Base-by-base conservation (phyloP, 2,329 filamentous ascomycete species). In the Rasamsonia emersonii region DNA sequence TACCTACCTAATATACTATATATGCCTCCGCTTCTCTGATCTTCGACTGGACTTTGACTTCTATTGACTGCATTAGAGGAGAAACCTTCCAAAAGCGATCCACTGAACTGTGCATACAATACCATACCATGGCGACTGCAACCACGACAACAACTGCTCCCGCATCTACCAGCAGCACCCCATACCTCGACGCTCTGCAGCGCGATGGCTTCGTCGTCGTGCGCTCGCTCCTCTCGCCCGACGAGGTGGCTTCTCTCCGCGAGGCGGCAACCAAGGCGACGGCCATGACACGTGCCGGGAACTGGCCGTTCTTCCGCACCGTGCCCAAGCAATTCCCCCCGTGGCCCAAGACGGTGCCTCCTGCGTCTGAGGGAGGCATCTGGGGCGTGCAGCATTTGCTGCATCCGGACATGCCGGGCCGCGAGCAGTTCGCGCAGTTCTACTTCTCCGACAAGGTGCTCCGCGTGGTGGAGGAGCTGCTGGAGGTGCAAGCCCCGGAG, bases 291-390 rank as follows among this genome's bases (percentile, higher is more conserved):
- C 76, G 82, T 41, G 46, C 64, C n/a, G 85, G 85, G 21, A 51
- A 68, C 40, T 94, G 86, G 86, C 83, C 83, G 3, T 72, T 82
- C 59, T 77, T 93, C 49, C 81, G 86, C 42, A 89, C 83, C 1
- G 73, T 91, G 2, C 83, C 83, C 33, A 93, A 93, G 59, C 86
- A 93, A 59, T 94, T 93, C 62, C 86, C 86, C 1, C 86, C 86
- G 0, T 93, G 86, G 86, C 65, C 72, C 4, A 67, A 66, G n/a
- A 65, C 67, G 30, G 62, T 68, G 1, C 63, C 67, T 0, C 59
- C 63, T 1, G 55, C 57, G 21, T 53, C 52, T 1, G 56, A 65
- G 30, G 60, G 68, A 31, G 84, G 84, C 13, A 93, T 93, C 57
- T 93, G 86, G 86, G 86, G 85, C 41, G 80, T 93, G 3, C 86